Evolutionary conservation across 169 alveolate genomes (phyloP).

Genomic region (Theileria sp.): DNA sequence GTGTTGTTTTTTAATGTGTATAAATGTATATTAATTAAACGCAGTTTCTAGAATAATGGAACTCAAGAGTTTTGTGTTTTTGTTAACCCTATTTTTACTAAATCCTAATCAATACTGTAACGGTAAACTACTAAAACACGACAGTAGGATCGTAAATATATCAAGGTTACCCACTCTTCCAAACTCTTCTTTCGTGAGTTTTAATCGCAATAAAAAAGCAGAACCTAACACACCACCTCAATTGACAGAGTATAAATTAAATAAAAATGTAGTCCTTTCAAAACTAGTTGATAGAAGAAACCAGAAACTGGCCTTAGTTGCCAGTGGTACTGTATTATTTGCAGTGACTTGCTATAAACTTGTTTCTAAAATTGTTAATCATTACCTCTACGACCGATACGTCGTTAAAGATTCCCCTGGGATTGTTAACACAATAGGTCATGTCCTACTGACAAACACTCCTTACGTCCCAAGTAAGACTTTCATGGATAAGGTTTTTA

Average conservation of each 20-base stretch:
- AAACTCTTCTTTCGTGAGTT: not conserved
- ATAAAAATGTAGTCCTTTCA: conserved; percentile 6
- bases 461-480: not conserved
- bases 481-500: conserved; percentile 10
- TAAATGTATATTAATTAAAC: conserved; percentile 10
- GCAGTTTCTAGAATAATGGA: conserved; percentile 7
- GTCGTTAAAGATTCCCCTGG: conserved; percentile 48
- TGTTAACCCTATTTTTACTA: conserved; percentile 9
- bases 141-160: not conserved
- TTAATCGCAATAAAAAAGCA: conserved; percentile 16
- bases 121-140: not conserved
- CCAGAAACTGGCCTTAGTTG: conserved; percentile 32
- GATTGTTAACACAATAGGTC: conserved; percentile 52
- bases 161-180: not conserved
- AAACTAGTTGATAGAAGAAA: not conserved
- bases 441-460: conserved; percentile 55
- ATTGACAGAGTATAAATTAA: conserved; percentile 3
- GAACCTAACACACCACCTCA: conserved; percentile 8
- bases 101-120: not conserved
- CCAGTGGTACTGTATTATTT: conserved; percentile 50
- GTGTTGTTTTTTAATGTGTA: conserved; percentile 1
- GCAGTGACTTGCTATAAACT: conserved; percentile 41
- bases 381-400: conserved; percentile 47
- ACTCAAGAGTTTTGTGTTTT: not conserved
- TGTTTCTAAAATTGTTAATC: conserved; percentile 24